phyloP scores from a whole-genome alignment of 768 basidiomycete species.

The Tricholoma hemisulphureum region DNA sequence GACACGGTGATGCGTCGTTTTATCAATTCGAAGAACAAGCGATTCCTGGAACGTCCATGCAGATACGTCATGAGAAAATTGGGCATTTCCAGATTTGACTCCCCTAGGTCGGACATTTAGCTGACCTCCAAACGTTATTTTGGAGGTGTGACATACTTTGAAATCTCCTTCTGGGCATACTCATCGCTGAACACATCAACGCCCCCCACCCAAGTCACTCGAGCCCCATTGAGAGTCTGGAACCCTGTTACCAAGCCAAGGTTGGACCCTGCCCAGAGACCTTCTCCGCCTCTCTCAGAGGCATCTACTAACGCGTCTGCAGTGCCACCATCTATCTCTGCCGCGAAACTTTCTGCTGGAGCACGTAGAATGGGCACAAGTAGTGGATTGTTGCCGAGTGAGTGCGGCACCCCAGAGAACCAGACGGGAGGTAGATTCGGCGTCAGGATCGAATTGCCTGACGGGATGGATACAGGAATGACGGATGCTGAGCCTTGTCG shows the following conservation, averaged over 20 bases:
- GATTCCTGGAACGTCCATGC: conserved; percentile 92
- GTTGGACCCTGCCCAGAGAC: conserved; percentile 77
- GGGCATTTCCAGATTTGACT: conserved; percentile 67
- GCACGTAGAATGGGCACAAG: conserved; percentile 81
- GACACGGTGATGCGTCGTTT: conserved; percentile 67
- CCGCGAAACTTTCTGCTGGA: conserved; percentile 71
- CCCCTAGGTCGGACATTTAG: conserved; percentile 38
- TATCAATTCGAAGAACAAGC: conserved; percentile 75
- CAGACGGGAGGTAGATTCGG: conserved; percentile 58
- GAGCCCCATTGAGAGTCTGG: conserved; percentile 76
- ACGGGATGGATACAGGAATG: conserved; percentile 59
- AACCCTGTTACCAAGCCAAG: conserved; percentile 84
- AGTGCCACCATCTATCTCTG: conserved; percentile 63
- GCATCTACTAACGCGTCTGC: conserved; percentile 69
- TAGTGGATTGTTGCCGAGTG: conserved; percentile 70
- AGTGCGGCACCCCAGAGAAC: conserved; percentile 72
- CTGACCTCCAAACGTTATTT: neutral
- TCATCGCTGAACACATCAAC: conserved; percentile 78
- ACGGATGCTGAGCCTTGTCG: conserved; percentile 62
- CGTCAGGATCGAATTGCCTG: conserved; percentile 43
- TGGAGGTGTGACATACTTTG: conserved; percentile 43
- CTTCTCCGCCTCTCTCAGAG: conserved; percentile 72
- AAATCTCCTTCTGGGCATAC: conserved; percentile 61
- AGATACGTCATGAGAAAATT: conserved; percentile 71
- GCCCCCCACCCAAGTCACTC: conserved; percentile 81